Conservation (phyloP, 352 stramenopile genomes). For the Phytophthora syringae region DNA sequence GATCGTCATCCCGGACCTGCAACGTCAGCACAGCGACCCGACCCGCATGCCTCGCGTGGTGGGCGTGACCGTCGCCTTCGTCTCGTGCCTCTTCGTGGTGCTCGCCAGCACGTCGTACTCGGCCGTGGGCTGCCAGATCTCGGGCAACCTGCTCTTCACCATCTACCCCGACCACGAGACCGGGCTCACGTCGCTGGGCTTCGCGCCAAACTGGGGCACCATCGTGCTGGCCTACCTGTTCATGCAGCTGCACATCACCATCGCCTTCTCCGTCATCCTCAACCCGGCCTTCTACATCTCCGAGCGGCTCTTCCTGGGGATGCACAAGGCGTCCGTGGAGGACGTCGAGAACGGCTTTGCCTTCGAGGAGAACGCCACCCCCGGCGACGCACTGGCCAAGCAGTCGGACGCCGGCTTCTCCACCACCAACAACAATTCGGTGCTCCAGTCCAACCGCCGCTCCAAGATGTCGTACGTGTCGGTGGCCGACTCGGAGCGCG, state of each 20-base stretch:
- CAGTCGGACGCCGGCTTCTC: too few relatives aligned
- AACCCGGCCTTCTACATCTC: slow-evolving; percentile 48
- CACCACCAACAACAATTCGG: too few relatives aligned
- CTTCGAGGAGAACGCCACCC: slow-evolving; percentile 23
- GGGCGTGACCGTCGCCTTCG: slow-evolving; percentile 48
- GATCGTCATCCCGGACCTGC: slow-evolving; percentile 28
- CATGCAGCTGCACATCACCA: too few relatives aligned
- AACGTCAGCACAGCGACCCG: slow-evolving; percentile 33
- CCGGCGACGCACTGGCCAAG: slow-evolving; percentile 18
- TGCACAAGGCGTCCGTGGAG: slow-evolving; percentile 27
- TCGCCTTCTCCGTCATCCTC: slow-evolving; percentile 44
- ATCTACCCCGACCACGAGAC: slow-evolving; percentile 29
- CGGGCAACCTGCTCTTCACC: slow-evolving; percentile 33
- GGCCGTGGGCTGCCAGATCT: slow-evolving; percentile 41
- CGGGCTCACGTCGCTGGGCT: slow-evolving; percentile 33
- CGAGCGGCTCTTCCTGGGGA: slow-evolving; percentile 44
- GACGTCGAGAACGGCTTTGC: slow-evolving; percentile 16
- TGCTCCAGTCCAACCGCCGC: too few relatives aligned
- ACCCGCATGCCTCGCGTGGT: slow-evolving; percentile 48
- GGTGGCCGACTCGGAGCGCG: too few relatives aligned
- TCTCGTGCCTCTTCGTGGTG: slow-evolving; percentile 52
- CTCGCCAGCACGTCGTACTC: slow-evolving; percentile 50
- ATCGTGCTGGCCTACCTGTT: slow-evolving; percentile 36
- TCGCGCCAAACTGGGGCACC: slow-evolving; percentile 26
- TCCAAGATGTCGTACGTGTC: slow-evolving; percentile 49